phyloP scores from a whole-genome alignment of 352 stramenopile genomes.

The Pythium dissotocum region DNA sequence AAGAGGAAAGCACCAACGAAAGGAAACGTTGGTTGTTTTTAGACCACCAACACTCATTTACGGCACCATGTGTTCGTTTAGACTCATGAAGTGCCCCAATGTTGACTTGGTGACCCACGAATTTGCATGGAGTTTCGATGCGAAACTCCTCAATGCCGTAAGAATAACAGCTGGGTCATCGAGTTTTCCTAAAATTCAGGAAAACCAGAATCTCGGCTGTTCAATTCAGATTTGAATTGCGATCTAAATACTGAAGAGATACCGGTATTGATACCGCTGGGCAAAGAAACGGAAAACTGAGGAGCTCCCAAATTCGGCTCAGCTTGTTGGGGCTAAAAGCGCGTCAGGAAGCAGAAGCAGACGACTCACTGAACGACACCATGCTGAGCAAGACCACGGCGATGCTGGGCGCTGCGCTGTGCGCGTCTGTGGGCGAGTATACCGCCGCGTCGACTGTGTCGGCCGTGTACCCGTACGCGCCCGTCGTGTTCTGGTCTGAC shows the following conservation, averaged over 20 bases:
- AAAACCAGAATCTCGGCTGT: background rate
- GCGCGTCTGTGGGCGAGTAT: slow-evolving; percentile 24
- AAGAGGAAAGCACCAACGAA: background rate
- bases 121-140: background rate
- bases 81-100: no score
- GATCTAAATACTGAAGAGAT: background rate
- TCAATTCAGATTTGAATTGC: slow-evolving; percentile 27
- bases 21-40: background rate
- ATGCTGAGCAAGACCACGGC: slow-evolving; percentile 19
- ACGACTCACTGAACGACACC: slow-evolving; percentile 1
- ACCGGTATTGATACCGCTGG: slow-evolving; percentile 17
- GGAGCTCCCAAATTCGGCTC: slow-evolving; percentile 7
- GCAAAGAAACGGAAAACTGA: slow-evolving; percentile 26
- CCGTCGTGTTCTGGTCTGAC: slow-evolving; percentile 68
- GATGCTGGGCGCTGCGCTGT: slow-evolving; percentile 19
- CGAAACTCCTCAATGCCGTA: background rate
- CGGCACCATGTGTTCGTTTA: no score
- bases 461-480: slow-evolving; percentile 51
- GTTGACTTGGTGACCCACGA: no score
- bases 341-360: background rate
- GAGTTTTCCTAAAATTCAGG: background rate
- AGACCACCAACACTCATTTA: background rate
- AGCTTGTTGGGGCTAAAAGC: background rate
- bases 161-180: background rate
- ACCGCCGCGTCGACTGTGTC: slow-evolving; percentile 17